Evolutionary conservation across 345 rosid genomes (phyloP), one percentile per base, ranked within the genome.

Genomic region (Populus deltoides): DNA sequence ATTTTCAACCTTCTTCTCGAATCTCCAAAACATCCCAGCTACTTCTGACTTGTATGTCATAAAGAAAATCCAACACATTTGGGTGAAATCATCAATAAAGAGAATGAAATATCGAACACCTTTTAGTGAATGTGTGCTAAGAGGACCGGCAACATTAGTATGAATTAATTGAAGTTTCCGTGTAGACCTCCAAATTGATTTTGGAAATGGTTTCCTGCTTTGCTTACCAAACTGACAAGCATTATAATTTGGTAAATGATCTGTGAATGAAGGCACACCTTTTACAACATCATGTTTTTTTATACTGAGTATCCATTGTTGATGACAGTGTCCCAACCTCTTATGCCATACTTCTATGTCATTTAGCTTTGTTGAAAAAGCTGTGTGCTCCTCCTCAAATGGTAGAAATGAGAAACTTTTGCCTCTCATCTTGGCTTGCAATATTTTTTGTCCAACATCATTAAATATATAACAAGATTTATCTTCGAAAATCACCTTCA

Each of bases 391-490:
- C 61, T 59, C 7, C 65, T 62, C 20, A 25, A 33, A 0, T 38
- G 49, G 75, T 39, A 72, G 7, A 4, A 80, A 25, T 11, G 71
- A 41, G 6, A 77, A 83, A 57, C 51, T 71, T 27, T 76, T 79
- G 1, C 62, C 68, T 12, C 51, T 66, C 68, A 80, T 80, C 3
- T 35, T 7, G 0, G 74, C 45, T 8, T 24, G 49, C 1, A 80
- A 22, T 0, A 83, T 8, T 18, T 61, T 63, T 3, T 18, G 4
- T 0, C 53, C 47, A 16, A 0, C 22, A 6, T 17, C 35, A 72
- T 83, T 62, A 3, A 33, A 11, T 16, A 83, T 74, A 0, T 33
- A 10, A 8, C 83, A 83, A 0, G 7, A 0, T 2, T 57, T 69
- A 3, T 61, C 57, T 70, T 83, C 36, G 25, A 83, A 83, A 3